Evolutionary conservation across 768 basidiomycete genomes (phyloP).

Genomic region (Cantharellus cinnabarinus): DNA sequence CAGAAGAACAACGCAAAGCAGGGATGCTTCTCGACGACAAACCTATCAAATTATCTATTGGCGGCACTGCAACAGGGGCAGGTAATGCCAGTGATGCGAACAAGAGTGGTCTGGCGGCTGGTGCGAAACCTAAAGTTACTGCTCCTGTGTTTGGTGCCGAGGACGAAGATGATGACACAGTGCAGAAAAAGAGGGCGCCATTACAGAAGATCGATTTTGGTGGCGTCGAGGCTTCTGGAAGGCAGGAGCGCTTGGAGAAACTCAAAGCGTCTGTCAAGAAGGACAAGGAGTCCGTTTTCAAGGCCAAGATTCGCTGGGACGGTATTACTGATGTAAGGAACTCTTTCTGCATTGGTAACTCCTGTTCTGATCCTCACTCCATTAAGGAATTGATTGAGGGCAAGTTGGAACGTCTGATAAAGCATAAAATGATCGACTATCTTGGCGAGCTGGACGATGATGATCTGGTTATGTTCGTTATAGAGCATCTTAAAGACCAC

Average conservation of each 20-base stretch:
- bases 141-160: constrained; percentile 45
- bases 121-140: constrained; percentile 8
- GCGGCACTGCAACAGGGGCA: constrained; percentile 27
- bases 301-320: constrained; percentile 79
- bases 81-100: constrained; percentile 18
- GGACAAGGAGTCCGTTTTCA: constrained; percentile 62
- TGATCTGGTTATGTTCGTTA: constrained; percentile 80
- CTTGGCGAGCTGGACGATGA: constrained; percentile 87
- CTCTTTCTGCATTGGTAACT: background rate
- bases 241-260: constrained; percentile 59
- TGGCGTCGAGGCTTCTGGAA: constrained; percentile 57
- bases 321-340: constrained; percentile 66
- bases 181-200: constrained; percentile 63
- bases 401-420: constrained; percentile 71
- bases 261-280: constrained; percentile 53
- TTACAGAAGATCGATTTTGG: constrained; percentile 84
- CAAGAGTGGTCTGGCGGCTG: constrained; percentile 25
- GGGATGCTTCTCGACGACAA: constrained; percentile 82
- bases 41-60: constrained; percentile 68
- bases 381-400: constrained; percentile 61
- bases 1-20: constrained; percentile 76
- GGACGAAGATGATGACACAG: constrained; percentile 50
- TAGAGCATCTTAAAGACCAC: constrained; percentile 84
- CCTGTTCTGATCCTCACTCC: constrained; percentile 4
- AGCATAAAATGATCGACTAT: constrained; percentile 65